Evolutionary conservation across 2,329 filamentous ascomycete species (phyloP), one percentile per base, ranked within the genome.

Genomic region (Diaporthe ampelina): DNA sequence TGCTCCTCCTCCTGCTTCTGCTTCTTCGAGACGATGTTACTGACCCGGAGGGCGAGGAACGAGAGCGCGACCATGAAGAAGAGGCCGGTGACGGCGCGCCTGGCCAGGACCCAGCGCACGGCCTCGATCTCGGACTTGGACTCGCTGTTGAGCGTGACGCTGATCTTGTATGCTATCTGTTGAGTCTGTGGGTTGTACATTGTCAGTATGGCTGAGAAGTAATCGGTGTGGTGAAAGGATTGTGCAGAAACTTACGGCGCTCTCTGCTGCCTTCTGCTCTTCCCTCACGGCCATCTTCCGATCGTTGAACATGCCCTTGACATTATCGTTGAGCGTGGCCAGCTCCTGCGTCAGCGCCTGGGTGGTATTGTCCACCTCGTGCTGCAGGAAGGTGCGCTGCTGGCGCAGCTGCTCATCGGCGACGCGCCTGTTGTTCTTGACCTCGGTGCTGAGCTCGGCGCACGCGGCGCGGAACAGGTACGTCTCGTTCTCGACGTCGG

Each of bases 221-320:
- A n/a, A n/a, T n/a, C n/a, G n/a, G n/a, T n/a, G n/a, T n/a, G n/a
- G 29, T 29, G 29, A 4, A 29, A 29, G 29, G 29, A 4, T 4
- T 29, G 29, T 29, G 3, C 5, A 10, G 4, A 8, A 24, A 70
- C 89, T 72, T 85, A 95, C 93, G 79, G 92, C 92, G 68, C 93
- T 94, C 81, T 98, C 96, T 80, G 94, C 93, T 9, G 89, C 88
- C 81, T 95, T 92, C 84, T 98, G 95, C 82, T 98, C 94, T 83
- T 96, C 94, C 72, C 95, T 88, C 1, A 97, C 95, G 2, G 91
- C 91, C 94, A 98, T 97, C 82, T 96, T 97, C 57, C 97, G 91
- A 81, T 99, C 96, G 80, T 98, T 96, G 82, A 98, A 98, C 89
- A 98, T 93, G 73, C 95, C 96, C 81, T 95, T 95, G n/a, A 98